Evolutionary conservation across 768 basidiomycete species (phyloP).

Genomic region (Lactarius psammicola): DNA sequence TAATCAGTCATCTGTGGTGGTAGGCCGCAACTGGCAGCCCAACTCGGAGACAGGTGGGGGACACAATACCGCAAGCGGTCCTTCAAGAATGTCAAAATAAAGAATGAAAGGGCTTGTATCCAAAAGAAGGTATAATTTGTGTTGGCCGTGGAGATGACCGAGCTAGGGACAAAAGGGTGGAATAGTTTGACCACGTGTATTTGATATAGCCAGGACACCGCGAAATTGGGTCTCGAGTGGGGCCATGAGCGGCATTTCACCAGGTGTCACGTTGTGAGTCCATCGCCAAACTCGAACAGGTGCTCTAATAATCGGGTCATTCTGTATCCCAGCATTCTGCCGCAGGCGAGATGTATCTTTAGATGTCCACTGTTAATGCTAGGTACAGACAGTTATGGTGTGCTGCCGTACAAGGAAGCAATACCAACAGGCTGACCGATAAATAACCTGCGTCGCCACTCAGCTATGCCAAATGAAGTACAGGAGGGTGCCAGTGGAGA

Average conservation of each 20-base stretch:
- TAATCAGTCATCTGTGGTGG: too few species aligned
- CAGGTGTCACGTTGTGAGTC: conserved; percentile 47
- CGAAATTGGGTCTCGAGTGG: conserved; percentile 37
- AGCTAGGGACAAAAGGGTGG: conserved; percentile 48
- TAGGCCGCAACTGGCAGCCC: too few species aligned
- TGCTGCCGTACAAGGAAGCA: conserved; percentile 57
- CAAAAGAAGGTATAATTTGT: too few species aligned
- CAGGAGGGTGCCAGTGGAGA: neutral
- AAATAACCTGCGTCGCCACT: conserved; percentile 40
- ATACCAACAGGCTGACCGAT: conserved; percentile 64
- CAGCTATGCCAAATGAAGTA: neutral
- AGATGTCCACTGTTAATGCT: neutral
- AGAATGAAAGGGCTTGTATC: conserved; percentile 33
- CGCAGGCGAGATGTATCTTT: conserved; percentile 52
- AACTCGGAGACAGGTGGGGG: too few species aligned
- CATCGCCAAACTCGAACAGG: conserved; percentile 63
- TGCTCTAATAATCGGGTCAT: conserved; percentile 45
- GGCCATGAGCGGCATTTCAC: neutral
- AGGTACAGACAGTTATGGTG: conserved; percentile 47
- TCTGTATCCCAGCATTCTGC: conserved; percentile 56
- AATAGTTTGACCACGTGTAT: conserved; percentile 53
- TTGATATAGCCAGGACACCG: conserved; percentile 60
- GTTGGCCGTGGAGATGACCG: conserved; percentile 44
- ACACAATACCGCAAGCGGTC: too few species aligned
- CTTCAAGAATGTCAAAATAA: too few species aligned